These are phyloP conservation scores for Platanthera zijinensis DNA, from an alignment of 106 monocot species.

Conservation along the genomic window DNA sequence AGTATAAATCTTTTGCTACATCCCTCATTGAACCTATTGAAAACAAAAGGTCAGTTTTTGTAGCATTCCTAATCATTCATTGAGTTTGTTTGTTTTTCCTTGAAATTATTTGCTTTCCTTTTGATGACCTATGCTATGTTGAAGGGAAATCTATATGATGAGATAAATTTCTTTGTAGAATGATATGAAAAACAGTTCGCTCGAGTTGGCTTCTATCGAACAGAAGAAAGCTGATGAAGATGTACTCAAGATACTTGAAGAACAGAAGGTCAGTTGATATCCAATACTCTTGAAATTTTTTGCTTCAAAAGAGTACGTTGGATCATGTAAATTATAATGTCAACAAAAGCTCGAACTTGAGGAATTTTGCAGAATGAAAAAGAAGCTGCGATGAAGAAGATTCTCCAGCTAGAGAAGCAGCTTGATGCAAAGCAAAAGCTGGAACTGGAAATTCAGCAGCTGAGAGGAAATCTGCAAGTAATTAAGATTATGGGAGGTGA, in stretches of 20 bases:
- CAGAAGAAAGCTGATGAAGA: conserved; percentile 57
- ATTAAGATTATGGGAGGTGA: conserved; percentile 59
- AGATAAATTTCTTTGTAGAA: conserved; percentile 19
- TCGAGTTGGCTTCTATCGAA: conserved; percentile 47
- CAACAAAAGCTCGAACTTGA: not conserved
- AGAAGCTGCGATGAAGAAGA: conserved; percentile 47
- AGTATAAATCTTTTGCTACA: too few relatives aligned
- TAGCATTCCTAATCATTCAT: too few relatives aligned
- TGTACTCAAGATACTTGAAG: conserved; percentile 52
- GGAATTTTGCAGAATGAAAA: conserved; percentile 47
- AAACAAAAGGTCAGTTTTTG: too few relatives aligned
- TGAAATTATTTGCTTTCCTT: too few relatives aligned
- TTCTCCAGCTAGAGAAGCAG: conserved; percentile 53
- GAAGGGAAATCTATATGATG: too few relatives aligned
- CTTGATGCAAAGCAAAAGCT: conserved; percentile 64
- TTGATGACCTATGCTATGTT: too few relatives aligned
- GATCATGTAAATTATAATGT: not conserved
- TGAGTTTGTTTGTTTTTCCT: too few relatives aligned
- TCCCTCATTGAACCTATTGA: too few relatives aligned
- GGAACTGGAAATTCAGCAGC: conserved; percentile 62
- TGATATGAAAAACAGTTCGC: conserved; percentile 46
- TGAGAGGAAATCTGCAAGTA: conserved; percentile 50
- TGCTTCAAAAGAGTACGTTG: not conserved
- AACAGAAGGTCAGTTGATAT: conserved; percentile 50
- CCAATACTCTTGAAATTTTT: not conserved